These are phyloP conservation scores for Phalaenopsis equestris DNA, from an alignment of 106 monocot species.

Conservation along the genomic window DNA sequence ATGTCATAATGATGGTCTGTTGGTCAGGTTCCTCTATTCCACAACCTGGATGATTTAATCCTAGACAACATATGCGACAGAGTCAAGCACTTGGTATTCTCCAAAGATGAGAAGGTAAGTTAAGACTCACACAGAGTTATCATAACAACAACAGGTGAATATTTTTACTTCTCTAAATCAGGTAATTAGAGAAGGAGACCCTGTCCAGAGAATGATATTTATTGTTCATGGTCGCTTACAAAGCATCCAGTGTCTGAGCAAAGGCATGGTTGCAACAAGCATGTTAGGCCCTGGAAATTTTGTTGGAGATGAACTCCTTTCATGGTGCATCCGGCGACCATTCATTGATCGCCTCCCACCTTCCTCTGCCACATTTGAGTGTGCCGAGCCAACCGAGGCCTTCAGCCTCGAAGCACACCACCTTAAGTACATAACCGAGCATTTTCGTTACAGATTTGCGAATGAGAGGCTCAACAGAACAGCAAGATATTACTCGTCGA, in stretches of 20 bases:
- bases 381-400: slow-evolving; percentile 60
- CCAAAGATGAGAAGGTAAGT: slow-evolving; percentile 77
- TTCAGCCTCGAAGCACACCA: slow-evolving; percentile 62
- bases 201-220: slow-evolving; percentile 80
- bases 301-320: slow-evolving; percentile 84
- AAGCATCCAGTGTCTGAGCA: slow-evolving; percentile 64
- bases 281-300: slow-evolving; percentile 75
- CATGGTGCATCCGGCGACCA: slow-evolving; percentile 94
- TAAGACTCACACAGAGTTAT: neutral
- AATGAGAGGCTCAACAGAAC: slow-evolving; percentile 84
- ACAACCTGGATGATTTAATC: slow-evolving; percentile 80
- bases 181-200: slow-evolving; percentile 92
- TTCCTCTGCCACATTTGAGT: slow-evolving; percentile 68
- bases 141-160: too few species aligned
- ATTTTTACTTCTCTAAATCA: slow-evolving; percentile 7
- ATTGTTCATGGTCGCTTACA: slow-evolving; percentile 51
- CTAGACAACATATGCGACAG: slow-evolving; percentile 91
- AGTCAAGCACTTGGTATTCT: slow-evolving; percentile 72
- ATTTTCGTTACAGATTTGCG: slow-evolving; percentile 87
- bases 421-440: slow-evolving; percentile 77
- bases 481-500: slow-evolving; percentile 80
- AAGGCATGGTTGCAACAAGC: slow-evolving; percentile 65
- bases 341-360: slow-evolving; percentile 71
- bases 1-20: neutral
- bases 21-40: slow-evolving; percentile 78